Conservation (phyloP, 306 rosid genomes). For the Cicer arietinum region DNA sequence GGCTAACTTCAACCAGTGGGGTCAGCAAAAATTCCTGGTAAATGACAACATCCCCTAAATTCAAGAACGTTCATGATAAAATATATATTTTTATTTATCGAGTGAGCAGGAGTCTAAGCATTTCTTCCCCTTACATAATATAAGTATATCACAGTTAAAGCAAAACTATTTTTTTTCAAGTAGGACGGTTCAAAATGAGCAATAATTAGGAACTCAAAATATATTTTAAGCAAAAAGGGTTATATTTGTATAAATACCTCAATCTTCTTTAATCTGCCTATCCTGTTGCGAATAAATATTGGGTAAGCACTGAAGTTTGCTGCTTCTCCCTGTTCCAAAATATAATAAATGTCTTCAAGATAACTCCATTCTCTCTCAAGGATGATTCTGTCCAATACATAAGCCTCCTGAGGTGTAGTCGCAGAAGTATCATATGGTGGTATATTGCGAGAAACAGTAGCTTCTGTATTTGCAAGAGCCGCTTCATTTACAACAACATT, state of each 20-base stretch:
- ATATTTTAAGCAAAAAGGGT: neutral
- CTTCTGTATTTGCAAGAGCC: constrained; percentile 61
- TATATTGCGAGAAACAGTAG: constrained; percentile 60
- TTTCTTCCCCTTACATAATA: constrained; percentile 10
- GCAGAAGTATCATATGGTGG: constrained; percentile 80
- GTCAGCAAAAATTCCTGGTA: constrained; percentile 1
- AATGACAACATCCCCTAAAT: neutral
- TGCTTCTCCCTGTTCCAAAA: constrained; percentile 49
- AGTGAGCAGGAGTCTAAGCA: neutral
- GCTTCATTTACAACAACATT: constrained; percentile 55
- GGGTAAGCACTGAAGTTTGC: constrained; percentile 59
- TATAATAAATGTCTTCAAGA: constrained; percentile 68
- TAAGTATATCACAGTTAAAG: neutral
- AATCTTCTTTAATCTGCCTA: neutral
- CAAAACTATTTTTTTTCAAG: neutral
- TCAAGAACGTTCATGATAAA: neutral
- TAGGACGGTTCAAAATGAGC: neutral
- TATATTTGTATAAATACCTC: constrained; percentile 26
- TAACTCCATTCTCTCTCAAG: constrained; percentile 70
- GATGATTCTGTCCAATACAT: constrained; percentile 77
- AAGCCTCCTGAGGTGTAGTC: constrained; percentile 73
- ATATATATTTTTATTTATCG: neutral
- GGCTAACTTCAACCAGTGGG: neutral
- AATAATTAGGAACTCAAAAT: constrained; percentile 3
- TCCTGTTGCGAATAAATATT: constrained; percentile 56